Percentiles rank a stretch among this genome's conserved stretches.
phyloP scores from a whole-genome alignment of 805 yeast genomes.

The Candida nemodendra region DNA sequence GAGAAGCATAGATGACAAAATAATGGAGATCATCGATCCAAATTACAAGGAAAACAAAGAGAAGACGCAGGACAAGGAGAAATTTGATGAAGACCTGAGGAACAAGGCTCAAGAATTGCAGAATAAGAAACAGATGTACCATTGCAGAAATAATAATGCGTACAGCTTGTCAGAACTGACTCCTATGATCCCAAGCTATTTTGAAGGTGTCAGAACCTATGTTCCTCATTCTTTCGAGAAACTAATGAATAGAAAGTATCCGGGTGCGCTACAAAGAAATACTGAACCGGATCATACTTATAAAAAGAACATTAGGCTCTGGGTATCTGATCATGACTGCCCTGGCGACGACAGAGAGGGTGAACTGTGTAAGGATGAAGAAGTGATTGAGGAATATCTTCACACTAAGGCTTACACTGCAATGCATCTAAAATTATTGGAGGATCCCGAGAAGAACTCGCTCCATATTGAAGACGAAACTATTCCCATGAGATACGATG shows the following conservation, averaged over 20 bases:
- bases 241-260: constrained; percentile 51
- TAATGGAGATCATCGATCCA: constrained; percentile 22
- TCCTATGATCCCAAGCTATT: constrained; percentile 47
- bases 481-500: constrained; percentile 28
- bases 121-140: constrained; percentile 31
- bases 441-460: constrained; percentile 8
- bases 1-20: constrained; percentile 14
- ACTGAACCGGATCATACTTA: constrained; percentile 43
- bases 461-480: constrained; percentile 22
- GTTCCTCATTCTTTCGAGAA: constrained; percentile 46
- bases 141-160: constrained; percentile 59
- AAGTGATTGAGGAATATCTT: constrained; percentile 30
- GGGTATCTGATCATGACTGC: constrained; percentile 43
- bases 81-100: constrained; percentile 16
- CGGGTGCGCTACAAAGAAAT: constrained; percentile 32
- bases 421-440: constrained; percentile 21
- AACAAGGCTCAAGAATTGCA: constrained; percentile 22
- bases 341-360: constrained; percentile 26
- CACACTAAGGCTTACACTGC: constrained; percentile 30
- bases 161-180: constrained; percentile 42
- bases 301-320: constrained; percentile 51
- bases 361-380: constrained; percentile 32
- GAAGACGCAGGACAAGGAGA: constrained; percentile 12
- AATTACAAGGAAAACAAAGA: constrained; percentile 15
- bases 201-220: constrained; percentile 56